Conservation (phyloP, 306 rosid species). For the Trifolium fragiferum region DNA sequence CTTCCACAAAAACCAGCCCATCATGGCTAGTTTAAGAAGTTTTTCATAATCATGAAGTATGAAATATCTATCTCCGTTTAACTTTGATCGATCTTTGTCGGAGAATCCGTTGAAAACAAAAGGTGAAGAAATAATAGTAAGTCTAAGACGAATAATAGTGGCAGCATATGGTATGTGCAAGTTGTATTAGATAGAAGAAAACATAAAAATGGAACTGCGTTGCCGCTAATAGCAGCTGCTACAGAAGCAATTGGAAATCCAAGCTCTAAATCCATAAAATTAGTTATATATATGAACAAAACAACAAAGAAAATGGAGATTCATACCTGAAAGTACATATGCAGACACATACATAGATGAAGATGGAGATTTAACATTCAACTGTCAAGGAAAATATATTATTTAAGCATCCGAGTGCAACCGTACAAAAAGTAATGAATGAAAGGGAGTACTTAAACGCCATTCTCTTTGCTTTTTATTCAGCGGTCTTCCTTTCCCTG, state of each 20-base stretch:
- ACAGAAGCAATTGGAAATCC: neutral
- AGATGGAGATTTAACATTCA: conserved; percentile 14
- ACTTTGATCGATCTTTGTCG: no score
- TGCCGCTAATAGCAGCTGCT: neutral
- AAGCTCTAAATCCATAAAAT: no score
- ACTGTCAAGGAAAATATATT: neutral
- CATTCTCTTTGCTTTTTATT: conserved; percentile 89
- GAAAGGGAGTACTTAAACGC: conserved; percentile 76
- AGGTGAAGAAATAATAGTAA: neutral
- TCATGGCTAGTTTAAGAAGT: no score
- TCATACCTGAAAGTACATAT: neutral
- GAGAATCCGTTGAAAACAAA: no score
- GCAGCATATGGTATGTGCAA: neutral
- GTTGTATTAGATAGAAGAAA: neutral
- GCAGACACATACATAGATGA: neutral
- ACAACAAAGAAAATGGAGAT: neutral
- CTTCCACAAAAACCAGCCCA: no score
- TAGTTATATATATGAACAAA: neutral
- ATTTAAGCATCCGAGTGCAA: conserved; percentile 68
- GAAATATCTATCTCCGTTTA: no score
- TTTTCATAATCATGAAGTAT: no score
- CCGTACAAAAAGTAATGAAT: conserved; percentile 73
- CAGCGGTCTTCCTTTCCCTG: conserved; percentile 95
- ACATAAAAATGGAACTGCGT: neutral
- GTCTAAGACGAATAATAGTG: neutral